phyloP scores from a whole-genome alignment of 768 basidiomycete genomes.

The Kondoa subrosea region DNA sequence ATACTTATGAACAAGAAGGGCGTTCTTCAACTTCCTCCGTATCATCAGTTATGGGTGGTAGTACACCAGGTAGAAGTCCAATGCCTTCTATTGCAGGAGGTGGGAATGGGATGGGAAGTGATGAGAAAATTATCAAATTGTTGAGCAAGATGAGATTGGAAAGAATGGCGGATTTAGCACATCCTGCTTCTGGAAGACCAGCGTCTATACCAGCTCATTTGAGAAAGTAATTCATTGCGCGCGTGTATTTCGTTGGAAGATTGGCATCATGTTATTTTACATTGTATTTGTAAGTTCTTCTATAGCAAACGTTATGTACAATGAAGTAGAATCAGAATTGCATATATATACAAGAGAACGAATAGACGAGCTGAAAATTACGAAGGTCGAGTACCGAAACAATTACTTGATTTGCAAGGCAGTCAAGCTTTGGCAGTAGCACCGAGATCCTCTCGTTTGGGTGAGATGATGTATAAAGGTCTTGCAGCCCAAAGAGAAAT shows the following conservation, averaged over 20 bases:
- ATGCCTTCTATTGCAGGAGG: slow-evolving; percentile 1
- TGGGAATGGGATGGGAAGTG: slow-evolving; percentile 1
- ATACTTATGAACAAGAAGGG: slow-evolving; percentile 37
- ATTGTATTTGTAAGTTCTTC: too few relatives aligned
- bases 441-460: too few relatives aligned
- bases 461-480: neutral
- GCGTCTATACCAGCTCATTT: neutral
- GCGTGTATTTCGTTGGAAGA: neutral
- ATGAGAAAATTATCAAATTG: slow-evolving; percentile 14
- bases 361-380: too few relatives aligned
- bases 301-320: too few relatives aligned
- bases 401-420: too few relatives aligned
- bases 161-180: slow-evolving; percentile 14
- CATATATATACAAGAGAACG: too few relatives aligned
- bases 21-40: neutral
- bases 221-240: neutral
- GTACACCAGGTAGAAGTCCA: neutral
- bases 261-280: neutral
- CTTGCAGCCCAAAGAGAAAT: neutral
- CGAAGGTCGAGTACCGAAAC: too few relatives aligned
- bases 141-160: slow-evolving; percentile 11
- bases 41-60: neutral
- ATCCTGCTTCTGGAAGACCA: slow-evolving; percentile 14
- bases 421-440: too few relatives aligned
- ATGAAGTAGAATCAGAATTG: too few relatives aligned